These are phyloP conservation scores for Trichoderma koningii DNA, from an alignment of 2,329 filamentous ascomycete species.

Conservation along the genomic window DNA sequence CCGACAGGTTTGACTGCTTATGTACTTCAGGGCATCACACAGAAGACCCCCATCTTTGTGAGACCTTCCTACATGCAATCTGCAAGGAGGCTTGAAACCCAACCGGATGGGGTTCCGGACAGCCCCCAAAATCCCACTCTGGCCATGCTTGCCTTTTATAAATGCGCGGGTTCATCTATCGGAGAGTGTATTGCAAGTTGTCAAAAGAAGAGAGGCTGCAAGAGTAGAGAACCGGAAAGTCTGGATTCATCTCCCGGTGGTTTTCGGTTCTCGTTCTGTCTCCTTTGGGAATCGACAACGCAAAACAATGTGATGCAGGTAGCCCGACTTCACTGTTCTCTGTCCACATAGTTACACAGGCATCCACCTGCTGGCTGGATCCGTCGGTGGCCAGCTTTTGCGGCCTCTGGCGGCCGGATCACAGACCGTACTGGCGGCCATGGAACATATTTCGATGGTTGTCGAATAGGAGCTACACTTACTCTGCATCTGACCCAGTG, in stretches of 20 bases:
- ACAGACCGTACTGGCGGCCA: not conserved
- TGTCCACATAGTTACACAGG: constrained; percentile 4
- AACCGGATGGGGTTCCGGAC: constrained; percentile 13
- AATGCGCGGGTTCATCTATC: not conserved
- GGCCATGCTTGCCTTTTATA: not conserved
- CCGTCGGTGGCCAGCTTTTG: constrained; percentile 7
- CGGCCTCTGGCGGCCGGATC: not conserved
- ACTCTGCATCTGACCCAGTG: not conserved
- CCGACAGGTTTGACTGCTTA: not conserved
- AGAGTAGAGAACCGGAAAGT: not conserved
- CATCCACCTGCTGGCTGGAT: not conserved
- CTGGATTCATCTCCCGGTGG: not conserved
- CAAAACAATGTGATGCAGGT: not conserved
- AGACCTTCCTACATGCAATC: not conserved
- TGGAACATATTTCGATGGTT: not conserved
- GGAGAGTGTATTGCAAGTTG: not conserved
- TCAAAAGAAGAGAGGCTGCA: not conserved
- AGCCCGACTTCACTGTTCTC: not conserved
- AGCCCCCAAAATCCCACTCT: constrained; percentile 14
- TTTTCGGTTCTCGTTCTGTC: not conserved
- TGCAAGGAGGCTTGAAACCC: constrained; percentile 15
- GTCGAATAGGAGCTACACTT: not conserved
- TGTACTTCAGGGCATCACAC: not conserved
- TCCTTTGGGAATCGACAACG: not conserved
- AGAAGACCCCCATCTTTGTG: not conserved